Conservation (phyloP, 768 basidiomycete species). For the Psilocybe sp. region DNA sequence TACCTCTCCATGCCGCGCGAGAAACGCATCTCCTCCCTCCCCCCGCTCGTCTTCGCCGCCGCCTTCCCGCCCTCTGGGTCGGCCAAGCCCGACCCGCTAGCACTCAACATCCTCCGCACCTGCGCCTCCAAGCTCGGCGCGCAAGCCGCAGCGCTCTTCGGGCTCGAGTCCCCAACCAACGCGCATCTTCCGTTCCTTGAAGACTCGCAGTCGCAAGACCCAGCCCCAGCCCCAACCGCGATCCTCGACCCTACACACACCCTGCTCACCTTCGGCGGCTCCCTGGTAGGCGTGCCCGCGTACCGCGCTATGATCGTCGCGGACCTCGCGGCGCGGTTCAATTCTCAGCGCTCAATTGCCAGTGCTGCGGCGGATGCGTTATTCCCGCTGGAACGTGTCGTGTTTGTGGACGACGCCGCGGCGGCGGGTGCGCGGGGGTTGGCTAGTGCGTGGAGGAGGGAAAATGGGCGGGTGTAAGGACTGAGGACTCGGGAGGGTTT, state of each 20-base stretch:
- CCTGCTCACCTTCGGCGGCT: conserved; percentile 79
- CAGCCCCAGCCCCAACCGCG: conserved; percentile 21
- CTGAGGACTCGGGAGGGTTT: too few relatives aligned
- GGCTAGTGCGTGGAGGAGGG: conserved; percentile 24
- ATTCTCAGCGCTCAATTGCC: conserved; percentile 38
- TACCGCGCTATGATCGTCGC: conserved; percentile 60
- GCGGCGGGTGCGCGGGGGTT: conserved; percentile 61
- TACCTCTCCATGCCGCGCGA: conserved; percentile 48
- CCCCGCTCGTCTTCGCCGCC: conserved; percentile 74
- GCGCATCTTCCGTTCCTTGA: too few relatives aligned
- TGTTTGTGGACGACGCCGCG: conserved; percentile 70
- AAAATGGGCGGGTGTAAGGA: too few relatives aligned
- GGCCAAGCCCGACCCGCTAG: conserved; percentile 63
- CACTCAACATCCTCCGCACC: conserved; percentile 51
- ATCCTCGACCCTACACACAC: conserved; percentile 51
- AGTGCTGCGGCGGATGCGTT: too few relatives aligned
- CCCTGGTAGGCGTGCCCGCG: conserved; percentile 57
- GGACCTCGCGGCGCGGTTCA: conserved; percentile 40
- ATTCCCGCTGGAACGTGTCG: conserved; percentile 27
- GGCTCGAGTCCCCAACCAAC: conserved; percentile 22
- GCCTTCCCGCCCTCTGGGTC: too few relatives aligned
- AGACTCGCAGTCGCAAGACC: too few relatives aligned
- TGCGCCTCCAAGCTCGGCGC: conserved; percentile 55
- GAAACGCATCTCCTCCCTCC: conserved; percentile 70
- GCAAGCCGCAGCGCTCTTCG: conserved; percentile 54